A percentile compares a stretch with the other conserved stretches of the same genome.
phyloP scores from a whole-genome alignment of 371 early-diverging fungal genomes.

The Rhizomucor pusillus region DNA sequence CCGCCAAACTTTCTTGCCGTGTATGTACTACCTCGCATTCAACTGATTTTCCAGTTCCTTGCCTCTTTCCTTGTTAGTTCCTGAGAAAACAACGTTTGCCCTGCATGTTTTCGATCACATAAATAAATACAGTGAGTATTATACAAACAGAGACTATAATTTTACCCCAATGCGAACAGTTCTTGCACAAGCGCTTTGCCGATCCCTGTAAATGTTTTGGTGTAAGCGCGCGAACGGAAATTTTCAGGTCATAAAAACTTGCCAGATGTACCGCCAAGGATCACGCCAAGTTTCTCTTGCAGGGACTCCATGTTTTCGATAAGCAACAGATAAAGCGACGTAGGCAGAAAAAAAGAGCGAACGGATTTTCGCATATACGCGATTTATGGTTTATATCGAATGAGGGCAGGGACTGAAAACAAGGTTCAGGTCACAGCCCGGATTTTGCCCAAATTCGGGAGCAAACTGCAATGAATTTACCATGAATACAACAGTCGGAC shows the following conservation, averaged over 20 bases:
- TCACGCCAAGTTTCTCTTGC: slow-evolving; percentile 15
- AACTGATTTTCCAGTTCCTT: slow-evolving; percentile 7
- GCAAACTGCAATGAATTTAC: background rate
- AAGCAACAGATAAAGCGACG: too few relatives aligned
- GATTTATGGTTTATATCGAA: too few relatives aligned
- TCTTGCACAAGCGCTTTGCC: slow-evolving; percentile 20
- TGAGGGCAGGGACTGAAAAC: too few relatives aligned
- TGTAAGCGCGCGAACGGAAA: too few relatives aligned
- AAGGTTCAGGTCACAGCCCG: too few relatives aligned
- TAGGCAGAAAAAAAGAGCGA: too few relatives aligned
- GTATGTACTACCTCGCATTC: background rate
- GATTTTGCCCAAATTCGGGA: slow-evolving; percentile 4
- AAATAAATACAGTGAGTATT: background rate
- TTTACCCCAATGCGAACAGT: slow-evolving; percentile 20
- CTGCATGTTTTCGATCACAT: slow-evolving; percentile 2
- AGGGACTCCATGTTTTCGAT: background rate
- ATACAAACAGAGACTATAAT: background rate
- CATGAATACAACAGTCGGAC: too few relatives aligned
- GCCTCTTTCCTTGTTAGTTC: slow-evolving; percentile 29
- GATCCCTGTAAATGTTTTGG: slow-evolving; percentile 21
- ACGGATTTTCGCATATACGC: too few relatives aligned
- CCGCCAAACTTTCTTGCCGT: background rate
- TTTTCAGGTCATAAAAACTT: background rate
- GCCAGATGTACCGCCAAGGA: slow-evolving; percentile 37
- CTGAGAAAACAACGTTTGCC: slow-evolving; percentile 27